A percentile compares a stretch with the other conserved stretches of the same genome.
Conservation (phyloP, 768 basidiomycete species). For the Boletus barrowsii region DNA sequence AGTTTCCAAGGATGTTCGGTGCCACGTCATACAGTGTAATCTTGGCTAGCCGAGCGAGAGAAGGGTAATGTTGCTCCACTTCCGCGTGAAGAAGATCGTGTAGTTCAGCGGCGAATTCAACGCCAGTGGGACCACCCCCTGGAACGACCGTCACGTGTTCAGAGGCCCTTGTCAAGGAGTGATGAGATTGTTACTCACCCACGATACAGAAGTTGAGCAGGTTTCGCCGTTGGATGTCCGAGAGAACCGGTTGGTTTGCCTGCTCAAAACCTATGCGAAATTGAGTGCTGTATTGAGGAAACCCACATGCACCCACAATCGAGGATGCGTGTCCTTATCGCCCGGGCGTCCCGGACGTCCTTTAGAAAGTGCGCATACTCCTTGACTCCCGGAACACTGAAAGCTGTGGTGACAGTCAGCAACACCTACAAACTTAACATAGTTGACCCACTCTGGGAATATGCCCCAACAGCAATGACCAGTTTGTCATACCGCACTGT, state of each 20-base stretch:
- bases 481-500: slow-evolving; percentile 73
- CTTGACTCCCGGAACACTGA: slow-evolving; percentile 73
- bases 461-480: slow-evolving; percentile 82
- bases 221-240: slow-evolving; percentile 70
- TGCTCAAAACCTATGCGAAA: slow-evolving; percentile 67
- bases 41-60: slow-evolving; percentile 57
- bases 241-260: slow-evolving; percentile 75
- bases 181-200: slow-evolving; percentile 43
- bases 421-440: slow-evolving; percentile 2
- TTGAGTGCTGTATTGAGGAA: background rate
- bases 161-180: slow-evolving; percentile 2
- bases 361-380: slow-evolving; percentile 81
- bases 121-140: slow-evolving; percentile 78
- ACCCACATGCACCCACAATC: slow-evolving; percentile 47
- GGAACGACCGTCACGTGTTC: slow-evolving; percentile 1
- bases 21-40: slow-evolving; percentile 86
- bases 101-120: slow-evolving; percentile 82
- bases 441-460: slow-evolving; percentile 65
- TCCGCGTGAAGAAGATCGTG: slow-evolving; percentile 75
- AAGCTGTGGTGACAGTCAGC: slow-evolving; percentile 41
- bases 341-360: slow-evolving; percentile 71
- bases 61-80: slow-evolving; percentile 57
- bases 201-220: slow-evolving; percentile 86
- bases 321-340: slow-evolving; percentile 68
- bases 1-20: slow-evolving; percentile 67